These are phyloP conservation scores for Thymus quinquecostatus DNA, from an alignment of 257 asterid species.

Conservation along the genomic window DNA sequence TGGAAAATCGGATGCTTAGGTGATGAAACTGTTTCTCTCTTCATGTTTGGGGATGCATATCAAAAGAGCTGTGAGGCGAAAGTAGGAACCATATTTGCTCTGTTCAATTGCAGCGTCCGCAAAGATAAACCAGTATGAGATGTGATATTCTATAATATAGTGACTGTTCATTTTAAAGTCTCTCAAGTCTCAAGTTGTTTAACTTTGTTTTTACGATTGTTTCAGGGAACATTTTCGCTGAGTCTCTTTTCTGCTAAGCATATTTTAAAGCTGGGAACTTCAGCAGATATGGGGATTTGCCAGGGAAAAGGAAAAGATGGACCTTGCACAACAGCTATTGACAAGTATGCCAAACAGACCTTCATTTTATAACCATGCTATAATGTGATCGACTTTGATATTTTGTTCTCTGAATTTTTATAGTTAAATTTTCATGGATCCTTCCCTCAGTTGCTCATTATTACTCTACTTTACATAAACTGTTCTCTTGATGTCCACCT, in stretches of 20 bases:
- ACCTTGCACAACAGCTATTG: slow-evolving; percentile 61
- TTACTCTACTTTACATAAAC: not conserved
- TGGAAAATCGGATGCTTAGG: slow-evolving; percentile 86
- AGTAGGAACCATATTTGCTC: slow-evolving; percentile 68
- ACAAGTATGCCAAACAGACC: slow-evolving; percentile 54
- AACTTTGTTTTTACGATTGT: slow-evolving; percentile 9
- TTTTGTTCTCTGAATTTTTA: not conserved
- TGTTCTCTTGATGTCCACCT: not conserved
- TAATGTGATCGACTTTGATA: slow-evolving; percentile 10
- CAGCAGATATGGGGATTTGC: slow-evolving; percentile 80
- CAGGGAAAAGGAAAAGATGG: slow-evolving; percentile 81
- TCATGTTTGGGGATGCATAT: slow-evolving; percentile 94
- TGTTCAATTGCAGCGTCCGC: slow-evolving; percentile 76
- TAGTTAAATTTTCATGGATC: not conserved
- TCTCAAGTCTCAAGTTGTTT: slow-evolving; percentile 8
- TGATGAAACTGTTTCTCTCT: slow-evolving; percentile 63
- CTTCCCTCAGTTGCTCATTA: not conserved
- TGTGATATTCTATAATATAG: slow-evolving; percentile 15
- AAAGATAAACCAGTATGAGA: slow-evolving; percentile 69
- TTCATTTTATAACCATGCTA: slow-evolving; percentile 21
- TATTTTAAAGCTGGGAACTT: slow-evolving; percentile 76
- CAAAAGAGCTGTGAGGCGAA: slow-evolving; percentile 64
- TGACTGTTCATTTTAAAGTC: slow-evolving; percentile 9
- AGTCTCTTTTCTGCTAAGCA: slow-evolving; percentile 74
- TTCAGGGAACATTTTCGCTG: slow-evolving; percentile 81